These are phyloP conservation scores for Pelargonium fulgidum DNA, from an alignment of 441 rosid species.

Conservation along the genomic window DNA sequence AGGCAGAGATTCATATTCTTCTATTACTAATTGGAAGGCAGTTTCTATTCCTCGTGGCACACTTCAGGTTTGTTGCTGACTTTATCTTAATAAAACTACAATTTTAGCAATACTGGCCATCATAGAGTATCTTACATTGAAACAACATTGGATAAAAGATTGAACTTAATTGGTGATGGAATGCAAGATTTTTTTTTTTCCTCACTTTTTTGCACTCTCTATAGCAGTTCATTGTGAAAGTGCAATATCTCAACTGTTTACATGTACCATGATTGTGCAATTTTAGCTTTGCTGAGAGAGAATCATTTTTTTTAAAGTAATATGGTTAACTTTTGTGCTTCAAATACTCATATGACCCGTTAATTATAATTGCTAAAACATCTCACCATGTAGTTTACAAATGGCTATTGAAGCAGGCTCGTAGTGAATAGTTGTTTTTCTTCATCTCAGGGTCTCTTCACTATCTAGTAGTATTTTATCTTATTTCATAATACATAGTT, in stretches of 20 bases:
- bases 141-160: neutral
- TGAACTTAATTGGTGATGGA: neutral
- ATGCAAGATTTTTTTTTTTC: neutral
- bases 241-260: neutral
- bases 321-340: too few species aligned
- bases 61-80: conserved; percentile 76
- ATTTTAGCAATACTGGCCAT: conserved; percentile 10
- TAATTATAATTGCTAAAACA: too few species aligned
- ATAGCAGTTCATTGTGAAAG: neutral
- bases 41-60: conserved; percentile 89
- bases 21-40: conserved; percentile 47
- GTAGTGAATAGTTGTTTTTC: too few species aligned
- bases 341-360: too few species aligned
- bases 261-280: too few species aligned
- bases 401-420: too few species aligned
- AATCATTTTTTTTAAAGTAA: too few species aligned
- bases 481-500: too few species aligned
- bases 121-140: conserved; percentile 7
- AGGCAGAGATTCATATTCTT: conserved; percentile 37
- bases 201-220: neutral
- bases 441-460: too few species aligned
- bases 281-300: too few species aligned
- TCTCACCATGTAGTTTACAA: too few species aligned
- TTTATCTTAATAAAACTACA: conserved; percentile 14
- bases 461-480: too few species aligned